Evolutionary conservation across 345 rosid genomes (phyloP).

Genomic region (Boechera stricta): DNA sequence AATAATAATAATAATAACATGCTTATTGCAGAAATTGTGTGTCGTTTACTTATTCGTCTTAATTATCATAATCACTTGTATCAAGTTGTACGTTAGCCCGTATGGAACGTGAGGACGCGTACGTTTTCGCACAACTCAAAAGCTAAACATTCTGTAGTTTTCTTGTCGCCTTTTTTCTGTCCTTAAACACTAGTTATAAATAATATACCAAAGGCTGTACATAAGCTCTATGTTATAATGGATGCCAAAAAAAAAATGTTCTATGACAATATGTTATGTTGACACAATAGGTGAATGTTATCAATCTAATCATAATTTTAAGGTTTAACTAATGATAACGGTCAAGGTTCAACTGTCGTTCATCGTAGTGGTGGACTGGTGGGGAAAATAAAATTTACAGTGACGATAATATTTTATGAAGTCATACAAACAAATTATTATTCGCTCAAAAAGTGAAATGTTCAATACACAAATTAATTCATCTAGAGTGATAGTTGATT

Average conservation of each 20-base stretch:
- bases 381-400: too few species aligned
- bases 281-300: not conserved
- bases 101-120: constrained; percentile 16
- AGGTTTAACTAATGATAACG: too few species aligned
- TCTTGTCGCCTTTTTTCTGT: not conserved
- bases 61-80: not conserved
- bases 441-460: too few species aligned
- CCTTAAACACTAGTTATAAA: not conserved
- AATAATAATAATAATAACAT: not conserved
- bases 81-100: not conserved
- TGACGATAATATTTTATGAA: too few species aligned
- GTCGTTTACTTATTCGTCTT: constrained; percentile 27
- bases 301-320: not conserved
- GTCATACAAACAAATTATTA: too few species aligned
- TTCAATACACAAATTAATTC: too few species aligned
- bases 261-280: not conserved
- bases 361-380: too few species aligned
- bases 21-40: constrained; percentile 3
- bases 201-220: not conserved
- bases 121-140: constrained; percentile 16
- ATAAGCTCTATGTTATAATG: not conserved
- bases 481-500: too few species aligned
- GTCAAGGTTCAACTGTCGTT: too few species aligned
- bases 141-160: not conserved
- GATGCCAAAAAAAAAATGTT: too few species aligned